phyloP scores from a whole-genome alignment of 1,284 basidiomycete genomes.

The Athelia psychrophila region DNA sequence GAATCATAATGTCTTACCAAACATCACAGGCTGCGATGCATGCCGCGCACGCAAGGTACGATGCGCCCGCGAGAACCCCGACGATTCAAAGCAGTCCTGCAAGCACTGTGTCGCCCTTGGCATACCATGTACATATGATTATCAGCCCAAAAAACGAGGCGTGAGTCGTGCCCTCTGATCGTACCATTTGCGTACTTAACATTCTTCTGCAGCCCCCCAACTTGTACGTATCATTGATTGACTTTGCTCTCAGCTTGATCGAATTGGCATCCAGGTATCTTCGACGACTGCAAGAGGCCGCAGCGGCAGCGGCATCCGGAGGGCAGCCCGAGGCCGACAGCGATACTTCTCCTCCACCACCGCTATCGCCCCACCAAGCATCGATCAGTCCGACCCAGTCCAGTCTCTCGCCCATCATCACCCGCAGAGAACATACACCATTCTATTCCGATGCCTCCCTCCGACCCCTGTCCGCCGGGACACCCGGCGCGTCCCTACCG shows the following conservation, averaged over 20 bases:
- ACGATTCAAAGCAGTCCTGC: constrained; percentile 73
- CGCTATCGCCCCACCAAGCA: constrained; percentile 38
- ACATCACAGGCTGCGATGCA: constrained; percentile 70
- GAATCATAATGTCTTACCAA: constrained; percentile 14
- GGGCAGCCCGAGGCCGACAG: constrained; percentile 33
- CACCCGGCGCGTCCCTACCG: constrained; percentile 38
- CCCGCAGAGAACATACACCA: constrained; percentile 38
- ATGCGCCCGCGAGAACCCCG: constrained; percentile 73
- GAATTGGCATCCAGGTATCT: constrained; percentile 72
- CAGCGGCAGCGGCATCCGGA: constrained; percentile 54
- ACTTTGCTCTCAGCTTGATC: too few species aligned
- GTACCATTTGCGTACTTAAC: not conserved
- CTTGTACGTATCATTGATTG: constrained; percentile 50
- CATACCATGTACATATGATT: constrained; percentile 86
- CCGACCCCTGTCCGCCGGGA: constrained; percentile 34
- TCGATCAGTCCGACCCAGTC: constrained; percentile 50
- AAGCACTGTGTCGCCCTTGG: constrained; percentile 82
- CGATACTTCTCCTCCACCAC: constrained; percentile 40
- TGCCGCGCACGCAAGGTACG: constrained; percentile 81
- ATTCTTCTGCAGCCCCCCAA: constrained; percentile 63
- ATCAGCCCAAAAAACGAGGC: constrained; percentile 88
- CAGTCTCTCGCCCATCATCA: constrained; percentile 43
- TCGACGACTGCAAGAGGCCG: constrained; percentile 74
- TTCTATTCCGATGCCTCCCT: constrained; percentile 52
- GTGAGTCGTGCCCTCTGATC: not conserved